phyloP scores from a whole-genome alignment of 1,139 yeast species.

The Kazachstania sp. region DNA sequence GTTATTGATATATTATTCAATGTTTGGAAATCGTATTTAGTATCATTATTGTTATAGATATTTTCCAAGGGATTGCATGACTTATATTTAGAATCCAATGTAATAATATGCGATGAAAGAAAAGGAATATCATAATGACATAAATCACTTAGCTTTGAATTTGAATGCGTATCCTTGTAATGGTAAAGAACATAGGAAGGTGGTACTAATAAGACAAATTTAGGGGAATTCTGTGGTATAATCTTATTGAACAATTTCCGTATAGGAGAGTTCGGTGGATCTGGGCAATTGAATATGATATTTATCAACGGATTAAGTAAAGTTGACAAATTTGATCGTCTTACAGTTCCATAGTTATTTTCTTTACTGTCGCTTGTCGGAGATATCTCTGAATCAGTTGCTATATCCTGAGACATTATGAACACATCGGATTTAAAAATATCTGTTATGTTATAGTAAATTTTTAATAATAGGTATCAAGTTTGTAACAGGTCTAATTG shows the following conservation, averaged over 20 bases:
- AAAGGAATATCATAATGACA: slow-evolving; percentile 59
- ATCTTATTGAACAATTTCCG: slow-evolving; percentile 39
- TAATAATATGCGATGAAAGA: slow-evolving; percentile 58
- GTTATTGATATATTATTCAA: slow-evolving; percentile 36
- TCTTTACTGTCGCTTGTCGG: no score
- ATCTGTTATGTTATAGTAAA: no score
- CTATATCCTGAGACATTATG: no score
- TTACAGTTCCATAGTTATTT: neutral
- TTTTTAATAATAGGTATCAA: no score
- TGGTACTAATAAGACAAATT: slow-evolving; percentile 55
- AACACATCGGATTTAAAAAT: no score
- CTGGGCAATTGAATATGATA: slow-evolving; percentile 59
- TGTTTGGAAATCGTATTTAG: neutral
- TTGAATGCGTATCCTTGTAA: slow-evolving; percentile 43
- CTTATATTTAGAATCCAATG: neutral
- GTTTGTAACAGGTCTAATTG: no score
- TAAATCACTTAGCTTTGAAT: slow-evolving; percentile 42
- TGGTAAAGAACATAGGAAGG: slow-evolving; percentile 45
- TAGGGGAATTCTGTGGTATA: slow-evolving; percentile 32
- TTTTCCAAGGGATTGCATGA: neutral
- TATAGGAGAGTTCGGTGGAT: slow-evolving; percentile 44
- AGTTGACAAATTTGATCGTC: slow-evolving; percentile 30
- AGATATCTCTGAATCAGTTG: no score
- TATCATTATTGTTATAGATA: neutral
- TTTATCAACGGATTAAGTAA: slow-evolving; percentile 60